phyloP scores from a whole-genome alignment of 176 grass and related monocot genomes.

The Aechmea fasciata region DNA sequence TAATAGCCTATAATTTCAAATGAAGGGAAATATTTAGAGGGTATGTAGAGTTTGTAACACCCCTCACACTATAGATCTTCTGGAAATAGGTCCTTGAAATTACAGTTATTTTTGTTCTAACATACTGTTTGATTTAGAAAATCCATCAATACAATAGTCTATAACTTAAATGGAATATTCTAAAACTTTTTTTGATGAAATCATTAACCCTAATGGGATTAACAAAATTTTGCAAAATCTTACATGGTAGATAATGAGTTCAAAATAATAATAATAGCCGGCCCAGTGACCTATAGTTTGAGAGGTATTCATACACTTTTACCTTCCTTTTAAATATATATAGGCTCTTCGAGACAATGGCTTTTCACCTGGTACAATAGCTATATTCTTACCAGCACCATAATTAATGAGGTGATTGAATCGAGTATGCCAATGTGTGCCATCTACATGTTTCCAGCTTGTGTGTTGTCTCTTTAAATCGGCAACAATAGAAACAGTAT shows the following conservation, averaged over 20 bases:
- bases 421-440: constrained; percentile 71
- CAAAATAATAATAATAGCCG: too few relatives aligned
- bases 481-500: constrained; percentile 64
- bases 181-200: background rate
- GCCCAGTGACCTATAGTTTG: too few relatives aligned
- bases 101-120: too few relatives aligned
- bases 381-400: constrained; percentile 53
- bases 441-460: constrained; percentile 70
- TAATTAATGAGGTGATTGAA: constrained; percentile 90
- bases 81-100: background rate
- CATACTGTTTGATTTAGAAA: too few relatives aligned
- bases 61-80: background rate
- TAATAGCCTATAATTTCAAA: constrained; percentile 61
- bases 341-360: too few relatives aligned
- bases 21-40: background rate
- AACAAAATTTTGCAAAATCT: too few relatives aligned
- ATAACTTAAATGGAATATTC: too few relatives aligned
- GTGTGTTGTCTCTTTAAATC: constrained; percentile 75
- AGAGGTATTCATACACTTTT: too few relatives aligned
- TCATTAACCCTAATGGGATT: constrained; percentile 7
- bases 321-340: too few relatives aligned
- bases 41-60: background rate
- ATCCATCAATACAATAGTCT: too few relatives aligned
- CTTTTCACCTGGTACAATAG: background rate
- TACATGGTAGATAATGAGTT: too few relatives aligned